These are phyloP conservation scores for Pythium periplocum DNA, from an alignment of 352 stramenopile genomes.

Conservation along the genomic window DNA sequence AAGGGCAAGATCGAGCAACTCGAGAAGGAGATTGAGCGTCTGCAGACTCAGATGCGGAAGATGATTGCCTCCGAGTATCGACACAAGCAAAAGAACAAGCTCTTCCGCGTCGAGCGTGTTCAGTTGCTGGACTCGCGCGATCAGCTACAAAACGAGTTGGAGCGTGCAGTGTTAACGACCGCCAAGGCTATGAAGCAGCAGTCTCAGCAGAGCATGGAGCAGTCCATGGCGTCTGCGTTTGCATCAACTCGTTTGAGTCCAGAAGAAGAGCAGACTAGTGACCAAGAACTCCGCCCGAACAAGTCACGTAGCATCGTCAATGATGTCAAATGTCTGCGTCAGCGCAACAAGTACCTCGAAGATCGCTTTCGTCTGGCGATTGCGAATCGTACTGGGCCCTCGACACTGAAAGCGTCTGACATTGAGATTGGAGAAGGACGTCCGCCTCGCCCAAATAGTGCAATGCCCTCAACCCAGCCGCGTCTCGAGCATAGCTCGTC, in stretches of 20 bases:
- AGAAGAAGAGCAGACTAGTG: neutral
- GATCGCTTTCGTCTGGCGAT: constrained; percentile 36
- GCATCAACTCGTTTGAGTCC: neutral
- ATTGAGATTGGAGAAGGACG: no score
- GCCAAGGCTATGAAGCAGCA: constrained; percentile 25
- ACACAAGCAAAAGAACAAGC: constrained; percentile 64
- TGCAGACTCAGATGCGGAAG: constrained; percentile 70
- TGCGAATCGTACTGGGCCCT: constrained; percentile 1
- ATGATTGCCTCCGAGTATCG: constrained; percentile 77
- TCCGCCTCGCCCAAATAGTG: no score
- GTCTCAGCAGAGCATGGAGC: neutral
- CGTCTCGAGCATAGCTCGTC: neutral
- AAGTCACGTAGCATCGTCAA: constrained; percentile 17
- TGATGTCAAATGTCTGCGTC: constrained; percentile 45
- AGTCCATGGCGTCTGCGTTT: neutral
- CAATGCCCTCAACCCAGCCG: no score
- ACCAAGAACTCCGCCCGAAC: neutral
- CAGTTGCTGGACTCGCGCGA: constrained; percentile 45
- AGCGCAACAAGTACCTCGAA: constrained; percentile 58
- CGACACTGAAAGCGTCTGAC: no score
- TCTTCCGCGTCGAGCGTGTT: constrained; percentile 38
- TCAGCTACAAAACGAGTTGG: constrained; percentile 36
- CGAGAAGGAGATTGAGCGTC: constrained; percentile 45
- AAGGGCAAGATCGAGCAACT: constrained; percentile 42
- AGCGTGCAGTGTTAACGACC: constrained; percentile 30